Evolutionary conservation across 2,329 filamentous ascomycete species (phyloP).

Genomic region (Fusarium equiseti): DNA sequence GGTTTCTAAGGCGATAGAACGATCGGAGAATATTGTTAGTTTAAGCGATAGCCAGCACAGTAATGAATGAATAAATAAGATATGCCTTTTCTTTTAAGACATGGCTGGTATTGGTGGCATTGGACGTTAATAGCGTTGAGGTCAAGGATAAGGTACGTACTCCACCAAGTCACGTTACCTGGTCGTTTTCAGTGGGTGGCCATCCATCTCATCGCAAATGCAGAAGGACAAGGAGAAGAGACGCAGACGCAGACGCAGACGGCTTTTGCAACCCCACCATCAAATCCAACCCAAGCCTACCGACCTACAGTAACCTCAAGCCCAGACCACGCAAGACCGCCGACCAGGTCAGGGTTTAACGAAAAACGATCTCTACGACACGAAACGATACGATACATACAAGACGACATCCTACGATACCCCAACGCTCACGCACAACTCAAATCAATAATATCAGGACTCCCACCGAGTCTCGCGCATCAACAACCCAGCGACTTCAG

Average conservation of each 20-base stretch:
- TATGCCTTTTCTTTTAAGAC: neutral
- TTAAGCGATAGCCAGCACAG: neutral
- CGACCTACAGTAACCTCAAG: constrained; percentile 9
- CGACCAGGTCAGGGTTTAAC: constrained; percentile 26
- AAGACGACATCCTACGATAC: constrained; percentile 2
- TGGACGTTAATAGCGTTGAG: neutral
- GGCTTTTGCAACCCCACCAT: constrained; percentile 42
- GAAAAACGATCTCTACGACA: constrained; percentile 28
- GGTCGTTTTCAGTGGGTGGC: constrained; percentile 6
- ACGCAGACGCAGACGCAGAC: constrained; percentile 20
- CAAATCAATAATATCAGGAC: neutral
- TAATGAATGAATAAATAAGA: neutral
- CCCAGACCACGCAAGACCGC: constrained; percentile 11
- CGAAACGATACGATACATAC: constrained; percentile 16
- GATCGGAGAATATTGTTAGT: neutral
- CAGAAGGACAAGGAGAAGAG: constrained; percentile 11
- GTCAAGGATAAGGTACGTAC: constrained; percentile 27
- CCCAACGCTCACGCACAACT: constrained; percentile 12
- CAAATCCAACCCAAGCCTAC: constrained; percentile 26
- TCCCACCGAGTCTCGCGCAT: constrained; percentile 17
- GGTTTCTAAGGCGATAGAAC: neutral
- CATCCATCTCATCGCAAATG: constrained; percentile 12
- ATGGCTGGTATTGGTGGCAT: neutral
- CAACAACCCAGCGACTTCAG: constrained; percentile 10
- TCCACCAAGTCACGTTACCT: constrained; percentile 45